Base-by-base conservation (phyloP, 371 early-diverging fungal species). In the Mucor ambiguus region DNA sequence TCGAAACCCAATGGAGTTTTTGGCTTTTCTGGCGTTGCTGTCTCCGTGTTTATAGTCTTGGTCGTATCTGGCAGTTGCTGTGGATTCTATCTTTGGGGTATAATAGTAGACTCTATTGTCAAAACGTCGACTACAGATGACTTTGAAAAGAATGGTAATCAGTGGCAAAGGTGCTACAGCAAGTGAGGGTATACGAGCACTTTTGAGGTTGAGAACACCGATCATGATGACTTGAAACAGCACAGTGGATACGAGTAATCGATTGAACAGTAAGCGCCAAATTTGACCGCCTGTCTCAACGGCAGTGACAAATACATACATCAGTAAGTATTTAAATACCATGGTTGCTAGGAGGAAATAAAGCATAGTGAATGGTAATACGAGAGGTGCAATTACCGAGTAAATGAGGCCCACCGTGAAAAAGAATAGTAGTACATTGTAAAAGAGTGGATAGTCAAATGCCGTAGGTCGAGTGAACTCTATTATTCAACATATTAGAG, bases 251-350 rank as follows among this genome's bases (percentile, higher is more conserved):
- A 85, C 76, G 0, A 90, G 44, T 28, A 93, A 67, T n/a, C 93
- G 87, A 70, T 92, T 89, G 75, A 92, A 87, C 57, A 92, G 79
- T 24, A 88, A 84, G 29, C 89, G 88, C 87, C 90, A 93, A 77
- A 93, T 92, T 22, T 83, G 83, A 18, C 94, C 94, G 10, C 87
- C 90, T 3, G 90, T 91, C 61, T 94, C 92, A 26, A 85, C 71
- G 55, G 74, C 74, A 20, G 91, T 91, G 8, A 85, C 76, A 74
- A 80, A 84, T 29, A 91, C 90, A 71, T 64, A 71, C 86, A 89
- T 83, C 18, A 88, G 60, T 18, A 88, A 85, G 72, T 92, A 92
- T 69, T 82, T 84, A 79, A 87, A 92, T 5, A 88, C 90, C 66
- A 88, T 73, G 38, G 81, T 81, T 11, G 85, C 87, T 35, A 92